Base-by-base conservation (phyloP, 164 flowering plant genomes). In the Sextonia rubra region DNA sequence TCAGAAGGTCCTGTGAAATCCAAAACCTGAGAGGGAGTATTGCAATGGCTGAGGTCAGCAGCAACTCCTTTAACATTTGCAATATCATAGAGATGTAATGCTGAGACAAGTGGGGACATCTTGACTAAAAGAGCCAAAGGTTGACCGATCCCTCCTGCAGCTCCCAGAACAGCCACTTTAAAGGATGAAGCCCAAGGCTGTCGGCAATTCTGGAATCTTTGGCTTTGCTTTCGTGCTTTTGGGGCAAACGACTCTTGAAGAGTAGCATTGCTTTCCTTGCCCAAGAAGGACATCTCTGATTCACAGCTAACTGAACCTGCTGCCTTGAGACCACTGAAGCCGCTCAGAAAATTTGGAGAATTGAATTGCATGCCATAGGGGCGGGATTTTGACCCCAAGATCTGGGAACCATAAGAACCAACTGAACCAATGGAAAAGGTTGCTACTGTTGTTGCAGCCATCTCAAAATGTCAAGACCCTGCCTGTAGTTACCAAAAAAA, bases 21-120 rank as follows among this genome's bases (percentile, higher is more conserved):
- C 60, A 72, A 64, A 48, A 72, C 74, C 62, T 64, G 60, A 0
- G 74, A 72, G 24, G 74, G 74, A 18, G 74, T 72, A 30, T 72
- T 75, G 69, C 77, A 75, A 22, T 75, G 73, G 62, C 73, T 69
- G 23, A 75, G 47, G 49, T 73, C 75, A n/a, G 75, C 69, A 48
- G 69, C 75, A 73, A 73, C 75, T 73, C 75, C 75, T 44, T 73
- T 52, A 3, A 73, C 75, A 64, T 73, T 73, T 32, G 75, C 75
- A 24, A 73, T 64, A 73, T 73, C 75, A 55, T 64, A 73, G 32
- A 73, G 75, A 55, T 65, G 74, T 47, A 73, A 49, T 1, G 69
- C 60, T 12, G 75, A 65, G 48, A 73, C 69, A 22, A 73, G 55
- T n/a, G 75, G 75, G 69, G 75, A 73, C 64, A 73, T 64, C 47